Conservation (phyloP, 192 early-diverging fungal species). For the Entomortierella lignicola region DNA sequence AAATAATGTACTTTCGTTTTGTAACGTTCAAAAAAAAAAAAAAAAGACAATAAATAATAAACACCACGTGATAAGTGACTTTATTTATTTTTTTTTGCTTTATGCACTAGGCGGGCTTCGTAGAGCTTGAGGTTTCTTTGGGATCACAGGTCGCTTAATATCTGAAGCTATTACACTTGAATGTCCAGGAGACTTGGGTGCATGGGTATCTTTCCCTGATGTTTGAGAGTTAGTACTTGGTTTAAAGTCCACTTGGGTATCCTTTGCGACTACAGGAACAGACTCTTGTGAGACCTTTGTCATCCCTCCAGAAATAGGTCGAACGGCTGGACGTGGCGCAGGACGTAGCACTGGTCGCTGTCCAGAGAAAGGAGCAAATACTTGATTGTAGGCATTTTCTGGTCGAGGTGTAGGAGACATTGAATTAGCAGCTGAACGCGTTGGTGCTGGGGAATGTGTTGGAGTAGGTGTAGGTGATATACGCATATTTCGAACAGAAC, state of each 20-base stretch:
- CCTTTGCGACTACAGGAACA: neutral
- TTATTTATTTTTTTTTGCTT: constrained; percentile 7
- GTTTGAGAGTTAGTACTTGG: neutral
- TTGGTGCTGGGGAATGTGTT: too few relatives aligned
- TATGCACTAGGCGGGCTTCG: constrained; percentile 5
- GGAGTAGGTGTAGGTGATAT: constrained; percentile 13
- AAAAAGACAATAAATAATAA: constrained; percentile 13
- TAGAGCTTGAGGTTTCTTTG: constrained; percentile 40
- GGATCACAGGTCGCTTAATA: constrained; percentile 15
- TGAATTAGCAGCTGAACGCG: too few relatives aligned
- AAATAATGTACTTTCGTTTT: neutral
- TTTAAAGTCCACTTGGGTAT: neutral
- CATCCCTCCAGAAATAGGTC: constrained; percentile 21
- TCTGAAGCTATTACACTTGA: neutral
- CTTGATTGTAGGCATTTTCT: constrained; percentile 4
- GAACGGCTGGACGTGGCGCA: constrained; percentile 22
- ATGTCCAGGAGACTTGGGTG: neutral
- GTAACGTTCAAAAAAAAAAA: constrained; percentile 10
- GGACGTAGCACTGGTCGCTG: constrained; percentile 21
- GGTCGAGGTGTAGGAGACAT: neutral
- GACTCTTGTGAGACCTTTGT: constrained; percentile 3
- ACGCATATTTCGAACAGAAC: constrained; percentile 24
- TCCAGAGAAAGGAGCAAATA: constrained; percentile 32
- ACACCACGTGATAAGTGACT: constrained; percentile 8
- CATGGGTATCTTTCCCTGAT: neutral